Evolutionary conservation across 2,329 filamentous ascomycete species (phyloP), one percentile per base, ranked within the genome.

Genomic region (Trichocomaceae sp.): DNA sequence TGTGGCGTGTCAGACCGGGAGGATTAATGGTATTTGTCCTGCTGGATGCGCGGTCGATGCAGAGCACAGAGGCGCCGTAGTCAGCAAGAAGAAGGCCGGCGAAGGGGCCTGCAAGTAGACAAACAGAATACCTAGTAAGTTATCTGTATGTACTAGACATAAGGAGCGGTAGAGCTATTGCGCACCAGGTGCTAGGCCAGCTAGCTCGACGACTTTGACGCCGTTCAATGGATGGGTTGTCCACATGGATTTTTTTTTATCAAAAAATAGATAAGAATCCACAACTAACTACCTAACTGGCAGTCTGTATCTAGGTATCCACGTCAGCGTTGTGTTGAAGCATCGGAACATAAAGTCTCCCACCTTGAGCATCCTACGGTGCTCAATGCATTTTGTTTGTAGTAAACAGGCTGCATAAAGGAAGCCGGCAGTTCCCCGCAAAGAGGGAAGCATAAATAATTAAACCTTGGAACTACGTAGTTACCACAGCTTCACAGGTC

Each of bases 61-160:
- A 90, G 15, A 97, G 80, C 63, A 96, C 88, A 5, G 83, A 83
- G 52, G 92, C 92, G 65, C 92, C 92, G 61, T 90, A 89, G 73
- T 96, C 91, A 63, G 91, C 86, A 58, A 96, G 85, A 50, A 96
- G 82, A 66, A 96, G 82, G 63, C 90, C 90, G 49, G 90, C 87
- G 69, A 93, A 96, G 44, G 91, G 91, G 23, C 87, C 90, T 91
- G 12, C 13, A 35, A 35, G 31, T 41, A 20, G 19, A 41, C 19
- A 8, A 26, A 8, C 20, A n/a, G 29, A 48, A 29, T 29, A 26
- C 23, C 4, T 7, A 37, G 49, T 62, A 55, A 59, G 48, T 22
- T 12, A 33, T n/a, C 17, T 26, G 37, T 42, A n/a, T 31, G 44
- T 61, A 46, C 13, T n/a, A 13, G 31, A 35, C 12, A 35, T 35